phyloP scores from a whole-genome alignment of 1,284 basidiomycete species.

The Papiliotrema flavescens region DNA sequence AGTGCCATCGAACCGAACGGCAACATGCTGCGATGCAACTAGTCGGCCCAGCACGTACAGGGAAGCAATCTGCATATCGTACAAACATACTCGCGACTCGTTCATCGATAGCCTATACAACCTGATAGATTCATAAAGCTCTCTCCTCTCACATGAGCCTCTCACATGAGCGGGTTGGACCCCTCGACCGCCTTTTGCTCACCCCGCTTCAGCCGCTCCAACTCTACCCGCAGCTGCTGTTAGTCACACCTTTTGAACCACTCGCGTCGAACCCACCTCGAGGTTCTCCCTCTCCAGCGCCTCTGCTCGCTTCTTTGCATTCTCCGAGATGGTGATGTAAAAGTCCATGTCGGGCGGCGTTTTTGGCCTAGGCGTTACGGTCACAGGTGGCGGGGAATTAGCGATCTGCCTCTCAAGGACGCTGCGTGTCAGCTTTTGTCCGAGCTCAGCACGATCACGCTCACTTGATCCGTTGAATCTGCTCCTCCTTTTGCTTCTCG shows the following conservation, averaged over 20 bases:
- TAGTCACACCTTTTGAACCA: background rate
- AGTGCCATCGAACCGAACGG: too few species aligned
- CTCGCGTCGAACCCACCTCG: constrained; percentile 15
- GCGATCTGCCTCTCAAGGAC: constrained; percentile 4
- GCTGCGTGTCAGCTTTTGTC: constrained; percentile 3
- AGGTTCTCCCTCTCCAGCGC: constrained; percentile 34
- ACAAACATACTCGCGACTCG: too few species aligned
- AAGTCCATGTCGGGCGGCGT: constrained; percentile 7
- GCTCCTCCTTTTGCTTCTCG: constrained; percentile 21
- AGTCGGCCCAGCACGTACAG: too few species aligned
- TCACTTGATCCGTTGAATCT: constrained; percentile 15
- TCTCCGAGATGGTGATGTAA: constrained; percentile 26
- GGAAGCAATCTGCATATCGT: too few species aligned
- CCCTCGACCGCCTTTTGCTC: background rate
- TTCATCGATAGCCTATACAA: too few species aligned
- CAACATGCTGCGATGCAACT: too few species aligned
- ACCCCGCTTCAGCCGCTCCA: constrained; percentile 2
- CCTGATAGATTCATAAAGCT: too few species aligned
- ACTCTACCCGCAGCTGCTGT: constrained; percentile 13
- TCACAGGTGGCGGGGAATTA: background rate
- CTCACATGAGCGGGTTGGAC: too few species aligned
- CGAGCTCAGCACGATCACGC: background rate
- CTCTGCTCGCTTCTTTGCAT: constrained; percentile 22
- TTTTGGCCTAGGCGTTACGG: constrained; percentile 1
- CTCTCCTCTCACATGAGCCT: too few species aligned